phyloP scores from a whole-genome alignment of 1,284 basidiomycete genomes.

The Ceratobasidium sp. region DNA sequence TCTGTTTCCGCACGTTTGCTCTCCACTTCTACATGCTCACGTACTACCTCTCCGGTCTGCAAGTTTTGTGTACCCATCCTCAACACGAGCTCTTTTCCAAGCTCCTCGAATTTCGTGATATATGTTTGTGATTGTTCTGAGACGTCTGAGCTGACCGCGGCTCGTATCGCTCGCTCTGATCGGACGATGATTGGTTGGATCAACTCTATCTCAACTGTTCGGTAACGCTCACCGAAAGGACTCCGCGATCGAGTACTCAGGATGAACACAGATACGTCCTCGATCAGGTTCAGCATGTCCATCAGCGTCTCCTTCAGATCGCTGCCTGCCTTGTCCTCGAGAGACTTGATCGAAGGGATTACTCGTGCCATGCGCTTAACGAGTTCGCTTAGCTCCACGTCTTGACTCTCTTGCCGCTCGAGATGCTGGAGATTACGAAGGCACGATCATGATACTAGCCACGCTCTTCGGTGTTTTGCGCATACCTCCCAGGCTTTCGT shows the following conservation, averaged over 20 bases:
- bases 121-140: no score
- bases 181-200: no score
- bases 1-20: not conserved
- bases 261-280: conserved; percentile 20
- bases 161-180: no score
- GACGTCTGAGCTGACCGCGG: no score
- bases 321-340: not conserved
- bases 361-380: not conserved
- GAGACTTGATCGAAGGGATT: conserved; percentile 2
- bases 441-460: no score
- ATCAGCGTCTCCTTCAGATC: not conserved
- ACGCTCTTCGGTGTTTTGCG: no score
- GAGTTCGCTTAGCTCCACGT: not conserved
- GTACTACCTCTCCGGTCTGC: no score
- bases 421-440: not conserved
- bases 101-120: no score
- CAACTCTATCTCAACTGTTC: no score
- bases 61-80: no score
- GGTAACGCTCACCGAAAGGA: not conserved
- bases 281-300: not conserved
- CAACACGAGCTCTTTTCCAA: no score
- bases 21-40: not conserved
- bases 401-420: not conserved
- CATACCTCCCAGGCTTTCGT: conserved; percentile 23
- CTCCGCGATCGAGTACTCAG: not conserved